Base-by-base conservation (phyloP, 768 basidiomycete species). In the Roridomyces roridus region DNA sequence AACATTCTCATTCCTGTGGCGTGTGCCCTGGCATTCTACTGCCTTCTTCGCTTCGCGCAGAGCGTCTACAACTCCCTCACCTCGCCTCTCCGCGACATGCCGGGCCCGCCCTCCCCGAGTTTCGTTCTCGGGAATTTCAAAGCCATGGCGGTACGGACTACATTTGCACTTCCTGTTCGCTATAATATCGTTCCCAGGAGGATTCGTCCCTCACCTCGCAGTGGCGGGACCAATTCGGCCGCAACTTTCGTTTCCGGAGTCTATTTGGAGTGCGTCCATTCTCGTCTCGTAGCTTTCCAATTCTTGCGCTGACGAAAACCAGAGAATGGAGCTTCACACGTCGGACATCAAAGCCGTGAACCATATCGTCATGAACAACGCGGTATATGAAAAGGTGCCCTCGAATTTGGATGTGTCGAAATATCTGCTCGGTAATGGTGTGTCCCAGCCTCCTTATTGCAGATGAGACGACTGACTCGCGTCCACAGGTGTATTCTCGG, bases 301-400 rank as follows among this genome's bases (percentile, higher is more conserved):
- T 11, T 10, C 31, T 8, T 34, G n/a, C n/a, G n/a, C 31, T 34
- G 31, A 8, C 31, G n/a, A n/a, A 34, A 34, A 3, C 11, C 49
- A 78, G 75, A 37, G 46, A 10, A 50, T 68, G 20, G 67, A 74
- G 12, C 66, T 83, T 17, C 68, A 75, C 64, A 82, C 82, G 0
- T 51, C 72, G 36, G 84, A 86, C 57, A 70, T 77, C 0, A 70
- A 73, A 4, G 83, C 82, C 2, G 28, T 85, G 29, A 71, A 73
- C 15, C 77, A 84, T 49, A 74, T 86, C 46, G 68, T 85, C 17
- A 67, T 67, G 2, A 77, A 82, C 51, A 59, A 69, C 11, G 67
- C 70, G 17, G 67, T 69, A 44, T 82, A 77, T 35, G 73, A 74
- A 36, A 84, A 82, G 64, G 20, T 23, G 20, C 20, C 41, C 20